Conservation (phyloP, 371 early-diverging fungal species). For the Thermomucor indicae-seudaticae region DNA sequence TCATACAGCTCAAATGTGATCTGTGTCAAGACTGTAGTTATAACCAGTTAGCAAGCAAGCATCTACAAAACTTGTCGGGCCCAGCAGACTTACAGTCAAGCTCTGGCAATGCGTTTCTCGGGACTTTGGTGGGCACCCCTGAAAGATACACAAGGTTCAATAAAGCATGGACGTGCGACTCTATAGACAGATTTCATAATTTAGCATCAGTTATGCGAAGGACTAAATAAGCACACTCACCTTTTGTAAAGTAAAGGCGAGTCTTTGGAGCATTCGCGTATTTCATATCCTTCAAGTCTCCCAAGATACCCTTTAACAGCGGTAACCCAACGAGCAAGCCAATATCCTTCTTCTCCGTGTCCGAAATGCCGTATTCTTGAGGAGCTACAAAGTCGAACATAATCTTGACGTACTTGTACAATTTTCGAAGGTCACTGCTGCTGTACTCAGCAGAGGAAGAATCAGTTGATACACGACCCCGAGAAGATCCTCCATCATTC, state of each 20-base stretch:
- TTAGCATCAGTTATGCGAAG: too few species aligned
- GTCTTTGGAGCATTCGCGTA: slow-evolving; percentile 61
- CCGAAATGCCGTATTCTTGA: slow-evolving; percentile 87
- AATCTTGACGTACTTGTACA: slow-evolving; percentile 79
- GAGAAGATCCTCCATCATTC: slow-evolving; percentile 6
- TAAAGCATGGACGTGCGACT: slow-evolving; percentile 88
- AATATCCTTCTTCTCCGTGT: slow-evolving; percentile 82
- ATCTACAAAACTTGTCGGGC: not conserved
- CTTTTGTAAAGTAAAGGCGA: slow-evolving; percentile 94
- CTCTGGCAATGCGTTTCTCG: slow-evolving; percentile 73
- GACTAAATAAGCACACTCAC: slow-evolving; percentile 14
- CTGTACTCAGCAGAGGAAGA: slow-evolving; percentile 5
- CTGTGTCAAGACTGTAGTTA: slow-evolving; percentile 76
- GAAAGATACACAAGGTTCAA: slow-evolving; percentile 87
- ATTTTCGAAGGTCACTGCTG: slow-evolving; percentile 41
- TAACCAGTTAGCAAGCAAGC: not conserved
- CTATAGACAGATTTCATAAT: slow-evolving; percentile 23
- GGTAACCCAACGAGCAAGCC: slow-evolving; percentile 78
- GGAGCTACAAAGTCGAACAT: slow-evolving; percentile 94
- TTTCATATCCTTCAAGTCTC: slow-evolving; percentile 67
- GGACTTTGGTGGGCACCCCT: slow-evolving; percentile 75
- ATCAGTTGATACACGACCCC: slow-evolving; percentile 5
- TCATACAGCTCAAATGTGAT: slow-evolving; percentile 97
- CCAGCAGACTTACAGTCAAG: slow-evolving; percentile 76
- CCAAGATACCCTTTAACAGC: slow-evolving; percentile 72